Conservation (phyloP, 1,284 basidiomycete species). For the Chiua sp. region DNA sequence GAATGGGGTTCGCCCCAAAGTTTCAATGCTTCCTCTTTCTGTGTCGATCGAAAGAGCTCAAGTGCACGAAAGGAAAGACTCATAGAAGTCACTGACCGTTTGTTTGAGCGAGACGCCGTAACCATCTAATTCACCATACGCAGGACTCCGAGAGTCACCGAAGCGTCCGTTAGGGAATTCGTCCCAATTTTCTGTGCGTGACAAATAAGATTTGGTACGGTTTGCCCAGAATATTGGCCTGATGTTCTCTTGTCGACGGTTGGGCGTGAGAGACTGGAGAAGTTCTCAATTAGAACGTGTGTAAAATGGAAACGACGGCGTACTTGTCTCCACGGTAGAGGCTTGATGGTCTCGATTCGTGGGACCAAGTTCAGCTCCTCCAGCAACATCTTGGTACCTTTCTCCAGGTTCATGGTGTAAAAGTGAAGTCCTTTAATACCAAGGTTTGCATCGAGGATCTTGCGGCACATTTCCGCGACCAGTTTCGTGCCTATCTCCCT, state of each 20-base stretch:
- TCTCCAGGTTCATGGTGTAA: conserved; percentile 99
- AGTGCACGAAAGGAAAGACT: background rate
- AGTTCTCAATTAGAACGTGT: conserved; percentile 59
- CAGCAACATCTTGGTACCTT: conserved; percentile 91
- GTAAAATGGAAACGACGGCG: conserved; percentile 17
- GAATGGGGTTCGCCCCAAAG: conserved; percentile 89
- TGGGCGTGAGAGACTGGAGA: conserved; percentile 83
- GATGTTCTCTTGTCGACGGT: conserved; percentile 86
- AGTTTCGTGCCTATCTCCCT: conserved; percentile 88
- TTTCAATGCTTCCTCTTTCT: conserved; percentile 85
- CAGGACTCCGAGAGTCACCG: conserved; percentile 95
- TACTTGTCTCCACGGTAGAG: conserved; percentile 92
- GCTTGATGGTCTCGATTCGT: conserved; percentile 85
- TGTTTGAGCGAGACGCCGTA: conserved; percentile 91
- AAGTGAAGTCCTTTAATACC: conserved; percentile 92
- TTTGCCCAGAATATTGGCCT: conserved; percentile 98
- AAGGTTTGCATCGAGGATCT: conserved; percentile 78
- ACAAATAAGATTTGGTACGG: conserved; percentile 89
- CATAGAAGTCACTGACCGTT: conserved; percentile 53
- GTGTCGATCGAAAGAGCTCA: conserved; percentile 16
- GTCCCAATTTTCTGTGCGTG: conserved; percentile 97
- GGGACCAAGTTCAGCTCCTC: conserved; percentile 88
- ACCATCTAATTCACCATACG: conserved; percentile 97
- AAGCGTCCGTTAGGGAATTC: conserved; percentile 99
- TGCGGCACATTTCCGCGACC: conserved; percentile 87